These are phyloP conservation scores for Colletotrichum sp. DNA, from an alignment of 2,329 filamentous ascomycete genomes.

Conservation along the genomic window DNA sequence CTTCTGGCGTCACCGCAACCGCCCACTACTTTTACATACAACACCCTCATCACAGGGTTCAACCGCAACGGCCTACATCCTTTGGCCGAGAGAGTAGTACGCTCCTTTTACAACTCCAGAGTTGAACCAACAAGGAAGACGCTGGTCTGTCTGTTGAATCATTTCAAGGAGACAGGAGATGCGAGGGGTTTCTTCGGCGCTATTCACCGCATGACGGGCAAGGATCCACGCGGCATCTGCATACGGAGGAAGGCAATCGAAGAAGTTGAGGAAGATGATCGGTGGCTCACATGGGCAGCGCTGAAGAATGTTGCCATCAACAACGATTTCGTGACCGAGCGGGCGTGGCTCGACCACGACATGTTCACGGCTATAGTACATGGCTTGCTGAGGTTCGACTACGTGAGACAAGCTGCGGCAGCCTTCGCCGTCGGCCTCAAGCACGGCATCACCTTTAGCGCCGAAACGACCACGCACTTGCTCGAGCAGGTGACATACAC, in stretches of 20 bases:
- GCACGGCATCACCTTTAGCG: slow-evolving; percentile 35
- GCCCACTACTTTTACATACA: slow-evolving; percentile 73
- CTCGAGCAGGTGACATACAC: slow-evolving; percentile 44
- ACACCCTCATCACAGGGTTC: slow-evolving; percentile 73
- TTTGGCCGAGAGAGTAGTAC: slow-evolving; percentile 58
- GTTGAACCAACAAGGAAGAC: slow-evolving; percentile 55
- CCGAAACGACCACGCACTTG: slow-evolving; percentile 37
- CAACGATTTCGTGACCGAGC: slow-evolving; percentile 44
- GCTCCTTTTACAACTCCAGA: slow-evolving; percentile 52
- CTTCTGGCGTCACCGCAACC: slow-evolving; percentile 65
- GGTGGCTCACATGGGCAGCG: slow-evolving; percentile 33
- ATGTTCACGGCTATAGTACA: slow-evolving; percentile 52
- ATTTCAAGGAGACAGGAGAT: slow-evolving; percentile 49
- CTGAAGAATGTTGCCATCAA: slow-evolving; percentile 26
- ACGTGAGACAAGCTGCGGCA: slow-evolving; percentile 47
- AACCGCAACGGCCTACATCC: slow-evolving; percentile 52
- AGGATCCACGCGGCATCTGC: slow-evolving; percentile 44
- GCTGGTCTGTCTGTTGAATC: slow-evolving; percentile 53
- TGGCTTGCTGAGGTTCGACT: slow-evolving; percentile 53
- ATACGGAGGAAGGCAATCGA: slow-evolving; percentile 38
- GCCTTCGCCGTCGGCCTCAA: slow-evolving; percentile 46
- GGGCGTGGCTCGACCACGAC: slow-evolving; percentile 39
- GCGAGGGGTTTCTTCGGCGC: slow-evolving; percentile 47
- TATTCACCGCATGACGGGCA: slow-evolving; percentile 50
- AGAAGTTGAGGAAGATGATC: slow-evolving; percentile 31